A percentile compares a stretch with the other conserved stretches of the same genome.
Conservation (phyloP, 208 protist genomes). For the Wallacemonas rigidus region DNA sequence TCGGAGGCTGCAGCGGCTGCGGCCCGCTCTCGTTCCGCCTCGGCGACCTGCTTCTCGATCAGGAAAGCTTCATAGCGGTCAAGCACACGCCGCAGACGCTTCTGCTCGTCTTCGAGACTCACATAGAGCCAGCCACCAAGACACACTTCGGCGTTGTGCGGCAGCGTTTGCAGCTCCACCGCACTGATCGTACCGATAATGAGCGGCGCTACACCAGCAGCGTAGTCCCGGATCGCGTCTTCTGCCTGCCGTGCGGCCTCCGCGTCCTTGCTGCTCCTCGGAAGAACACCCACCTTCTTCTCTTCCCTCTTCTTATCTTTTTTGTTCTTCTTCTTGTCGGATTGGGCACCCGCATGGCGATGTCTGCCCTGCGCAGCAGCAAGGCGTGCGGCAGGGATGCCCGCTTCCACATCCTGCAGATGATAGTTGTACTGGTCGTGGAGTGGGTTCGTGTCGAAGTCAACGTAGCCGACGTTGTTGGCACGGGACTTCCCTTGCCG, state of each 20-base stretch:
- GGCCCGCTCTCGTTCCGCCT: background rate
- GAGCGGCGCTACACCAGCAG: slow-evolving; percentile 35
- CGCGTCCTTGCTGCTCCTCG: background rate
- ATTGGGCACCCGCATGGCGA: background rate
- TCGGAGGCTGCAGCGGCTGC: background rate
- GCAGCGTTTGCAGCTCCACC: slow-evolving; percentile 50
- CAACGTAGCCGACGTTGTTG: slow-evolving; percentile 7
- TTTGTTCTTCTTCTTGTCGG: background rate
- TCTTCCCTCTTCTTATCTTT: background rate
- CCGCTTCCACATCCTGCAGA: background rate
- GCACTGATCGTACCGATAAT: slow-evolving; percentile 60
- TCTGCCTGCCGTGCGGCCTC: background rate
- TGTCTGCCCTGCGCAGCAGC: slow-evolving; percentile 5
- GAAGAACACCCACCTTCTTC: background rate
- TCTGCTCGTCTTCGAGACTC: slow-evolving; percentile 65
- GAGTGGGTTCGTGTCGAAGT: slow-evolving; percentile 10
- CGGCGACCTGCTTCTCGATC: slow-evolving; percentile 18
- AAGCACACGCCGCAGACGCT: slow-evolving; percentile 41
- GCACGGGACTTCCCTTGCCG: background rate
- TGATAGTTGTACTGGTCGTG: slow-evolving; percentile 17
- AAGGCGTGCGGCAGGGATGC: slow-evolving; percentile 1
- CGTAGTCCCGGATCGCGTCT: background rate
- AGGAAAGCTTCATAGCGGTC: slow-evolving; percentile 25
- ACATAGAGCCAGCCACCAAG: slow-evolving; percentile 66
- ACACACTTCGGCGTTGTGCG: slow-evolving; percentile 59